Conservation (phyloP, 352 stramenopile genomes). For the Phytophthora crassamura region DNA sequence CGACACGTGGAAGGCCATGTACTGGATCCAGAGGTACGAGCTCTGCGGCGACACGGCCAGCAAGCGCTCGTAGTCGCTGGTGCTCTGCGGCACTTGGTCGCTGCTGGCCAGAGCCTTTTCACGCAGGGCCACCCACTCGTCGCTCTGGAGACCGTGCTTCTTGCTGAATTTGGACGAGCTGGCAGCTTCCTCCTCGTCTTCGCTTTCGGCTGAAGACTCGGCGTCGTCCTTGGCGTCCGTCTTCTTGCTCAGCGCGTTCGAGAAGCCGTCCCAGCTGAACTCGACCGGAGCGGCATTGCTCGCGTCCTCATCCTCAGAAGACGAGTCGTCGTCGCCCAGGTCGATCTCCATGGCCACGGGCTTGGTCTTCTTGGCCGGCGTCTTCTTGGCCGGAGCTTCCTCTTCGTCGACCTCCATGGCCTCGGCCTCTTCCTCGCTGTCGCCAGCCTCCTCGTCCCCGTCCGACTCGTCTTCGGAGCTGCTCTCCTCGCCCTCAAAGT, state of each 20-base stretch:
- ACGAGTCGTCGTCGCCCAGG: conserved; percentile 62
- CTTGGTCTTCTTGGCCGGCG: conserved; percentile 42
- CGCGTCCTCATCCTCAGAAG: conserved; percentile 67
- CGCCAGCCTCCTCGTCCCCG: conserved; percentile 68
- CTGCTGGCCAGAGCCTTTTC: conserved; percentile 94
- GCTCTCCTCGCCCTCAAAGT: conserved; percentile 94
- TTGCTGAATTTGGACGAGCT: conserved; percentile 89
- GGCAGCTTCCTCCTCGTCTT: conserved; percentile 55
- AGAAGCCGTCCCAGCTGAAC: conserved; percentile 90
- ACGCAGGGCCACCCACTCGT: conserved; percentile 94
- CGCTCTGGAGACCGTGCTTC: conserved; percentile 91
- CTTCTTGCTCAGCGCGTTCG: conserved; percentile 65
- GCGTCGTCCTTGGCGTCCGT: conserved; percentile 53
- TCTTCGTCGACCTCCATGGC: conserved; percentile 65
- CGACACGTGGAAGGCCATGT: conserved; percentile 98
- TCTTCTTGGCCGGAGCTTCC: conserved; percentile 47
- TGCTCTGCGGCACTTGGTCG: conserved; percentile 92
- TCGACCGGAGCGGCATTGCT: conserved; percentile 52
- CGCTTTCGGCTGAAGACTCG: conserved; percentile 60
- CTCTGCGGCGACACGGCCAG: conserved; percentile 94
- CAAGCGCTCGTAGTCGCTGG: conserved; percentile 96
- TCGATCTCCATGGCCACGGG: conserved; percentile 46
- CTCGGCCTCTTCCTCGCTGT: conserved; percentile 55
- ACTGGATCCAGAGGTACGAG: conserved; percentile 97
- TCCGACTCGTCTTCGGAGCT: conserved; percentile 88